A percentile compares a stretch with the other conserved stretches of the same genome.
Conservation (phyloP, 495 filamentous ascomycete species). For the Penicillium flavigenum region DNA sequence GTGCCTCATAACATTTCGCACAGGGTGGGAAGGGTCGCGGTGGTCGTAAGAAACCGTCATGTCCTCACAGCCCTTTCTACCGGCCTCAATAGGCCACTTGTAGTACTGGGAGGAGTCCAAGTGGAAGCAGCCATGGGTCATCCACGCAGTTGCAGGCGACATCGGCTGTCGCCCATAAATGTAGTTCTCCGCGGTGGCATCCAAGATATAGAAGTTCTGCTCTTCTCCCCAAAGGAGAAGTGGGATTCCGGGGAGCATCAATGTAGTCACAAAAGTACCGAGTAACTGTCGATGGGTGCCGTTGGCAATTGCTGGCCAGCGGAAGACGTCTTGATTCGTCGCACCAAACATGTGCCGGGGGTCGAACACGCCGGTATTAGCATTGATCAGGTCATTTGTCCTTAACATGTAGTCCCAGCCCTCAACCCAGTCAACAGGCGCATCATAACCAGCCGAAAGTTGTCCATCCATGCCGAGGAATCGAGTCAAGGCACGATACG, state of each 20-base stretch:
- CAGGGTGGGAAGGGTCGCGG: slow-evolving; percentile 64
- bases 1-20: slow-evolving; percentile 65
- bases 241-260: slow-evolving; percentile 66
- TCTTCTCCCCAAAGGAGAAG: slow-evolving; percentile 70
- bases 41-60: slow-evolving; percentile 59
- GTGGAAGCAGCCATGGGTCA: slow-evolving; percentile 64
- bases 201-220: slow-evolving; percentile 65
- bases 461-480: slow-evolving; percentile 66
- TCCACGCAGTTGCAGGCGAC: slow-evolving; percentile 65
- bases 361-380: slow-evolving; percentile 65
- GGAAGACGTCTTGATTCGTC: slow-evolving; percentile 73
- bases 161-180: slow-evolving; percentile 69
- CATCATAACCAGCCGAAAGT: slow-evolving; percentile 57
- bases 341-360: slow-evolving; percentile 69
- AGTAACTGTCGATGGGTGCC: slow-evolving; percentile 61
- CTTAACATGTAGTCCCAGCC: slow-evolving; percentile 59
- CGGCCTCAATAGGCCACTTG: slow-evolving; percentile 56
- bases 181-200: slow-evolving; percentile 67
- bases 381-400: slow-evolving; percentile 64
- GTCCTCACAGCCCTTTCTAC: slow-evolving; percentile 57
- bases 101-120: slow-evolving; percentile 57
- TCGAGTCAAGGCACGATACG: slow-evolving; percentile 63
- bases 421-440: slow-evolving; percentile 56
- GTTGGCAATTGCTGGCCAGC: slow-evolving; percentile 64
- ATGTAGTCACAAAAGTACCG: slow-evolving; percentile 60